Conservation (phyloP, 192 early-diverging fungal genomes). For the Podochytrium sp. region DNA sequence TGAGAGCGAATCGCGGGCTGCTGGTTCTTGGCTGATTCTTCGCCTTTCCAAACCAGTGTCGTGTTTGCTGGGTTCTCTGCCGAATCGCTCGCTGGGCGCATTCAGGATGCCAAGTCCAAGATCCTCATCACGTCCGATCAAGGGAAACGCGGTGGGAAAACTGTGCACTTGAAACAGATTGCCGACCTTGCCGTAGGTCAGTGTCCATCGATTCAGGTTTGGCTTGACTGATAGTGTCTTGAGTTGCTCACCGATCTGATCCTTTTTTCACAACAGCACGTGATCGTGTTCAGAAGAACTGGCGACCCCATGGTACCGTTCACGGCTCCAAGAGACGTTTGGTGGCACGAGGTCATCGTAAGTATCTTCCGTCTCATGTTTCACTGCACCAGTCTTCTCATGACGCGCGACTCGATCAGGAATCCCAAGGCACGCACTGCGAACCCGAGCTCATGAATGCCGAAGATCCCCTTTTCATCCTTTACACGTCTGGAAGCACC, state of each 20-base stretch:
- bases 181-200: conserved; percentile 85
- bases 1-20: not conserved
- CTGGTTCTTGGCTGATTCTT: not conserved
- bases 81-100: conserved; percentile 89
- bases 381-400: too few species aligned
- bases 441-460: conserved; percentile 79
- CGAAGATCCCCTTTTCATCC: conserved; percentile 95
- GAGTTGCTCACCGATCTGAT: not conserved
- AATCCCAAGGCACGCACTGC: conserved; percentile 87
- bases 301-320: conserved; percentile 77
- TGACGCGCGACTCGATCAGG: conserved; percentile 54
- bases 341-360: conserved; percentile 88
- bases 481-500: conserved; percentile 83
- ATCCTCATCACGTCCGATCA: conserved; percentile 94
- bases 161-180: conserved; percentile 87
- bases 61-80: conserved; percentile 98
- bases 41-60: conserved; percentile 52
- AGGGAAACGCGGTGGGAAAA: conserved; percentile 88
- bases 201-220: conserved; percentile 73
- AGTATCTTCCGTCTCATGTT: too few species aligned
- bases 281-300: conserved; percentile 90
- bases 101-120: conserved; percentile 78
- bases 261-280: conserved; percentile 39
- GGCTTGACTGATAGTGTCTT: not conserved
- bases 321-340: conserved; percentile 76